These are phyloP conservation scores for Gracilaria caudata DNA, from an alignment of 23 red algal species.

Conservation along the genomic window DNA sequence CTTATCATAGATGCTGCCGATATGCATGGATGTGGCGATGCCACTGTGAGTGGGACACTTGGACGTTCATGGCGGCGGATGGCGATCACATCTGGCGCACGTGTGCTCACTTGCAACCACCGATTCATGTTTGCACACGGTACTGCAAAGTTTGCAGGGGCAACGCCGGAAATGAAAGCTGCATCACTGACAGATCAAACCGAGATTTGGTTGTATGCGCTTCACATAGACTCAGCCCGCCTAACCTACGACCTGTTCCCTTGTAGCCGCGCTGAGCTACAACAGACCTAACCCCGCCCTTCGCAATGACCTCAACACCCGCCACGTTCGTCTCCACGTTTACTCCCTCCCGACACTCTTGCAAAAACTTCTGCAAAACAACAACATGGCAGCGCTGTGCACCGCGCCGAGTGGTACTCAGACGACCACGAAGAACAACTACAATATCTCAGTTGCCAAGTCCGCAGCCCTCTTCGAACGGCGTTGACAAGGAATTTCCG, in stretches of 20 bases:
- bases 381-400: background rate
- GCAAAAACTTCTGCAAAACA: background rate
- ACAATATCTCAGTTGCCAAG: background rate
- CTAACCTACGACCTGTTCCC: background rate
- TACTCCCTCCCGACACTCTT: background rate
- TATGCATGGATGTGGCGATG: background rate
- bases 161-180: no score
- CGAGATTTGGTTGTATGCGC: no score
- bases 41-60: background rate
- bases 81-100: background rate
- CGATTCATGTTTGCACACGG: conserved; percentile 10
- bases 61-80: conserved; percentile 12
- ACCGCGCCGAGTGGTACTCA: background rate
- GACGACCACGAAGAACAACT: background rate
- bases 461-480: background rate
- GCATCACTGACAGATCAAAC: no score
- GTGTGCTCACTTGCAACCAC: background rate
- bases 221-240: no score
- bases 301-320: background rate
- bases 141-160: no score
- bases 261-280: background rate
- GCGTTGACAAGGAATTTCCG: background rate
- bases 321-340: background rate
- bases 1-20: background rate
- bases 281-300: background rate